Conservation (phyloP, 257 asterid genomes). For the Ajuga chamaepitys region DNA sequence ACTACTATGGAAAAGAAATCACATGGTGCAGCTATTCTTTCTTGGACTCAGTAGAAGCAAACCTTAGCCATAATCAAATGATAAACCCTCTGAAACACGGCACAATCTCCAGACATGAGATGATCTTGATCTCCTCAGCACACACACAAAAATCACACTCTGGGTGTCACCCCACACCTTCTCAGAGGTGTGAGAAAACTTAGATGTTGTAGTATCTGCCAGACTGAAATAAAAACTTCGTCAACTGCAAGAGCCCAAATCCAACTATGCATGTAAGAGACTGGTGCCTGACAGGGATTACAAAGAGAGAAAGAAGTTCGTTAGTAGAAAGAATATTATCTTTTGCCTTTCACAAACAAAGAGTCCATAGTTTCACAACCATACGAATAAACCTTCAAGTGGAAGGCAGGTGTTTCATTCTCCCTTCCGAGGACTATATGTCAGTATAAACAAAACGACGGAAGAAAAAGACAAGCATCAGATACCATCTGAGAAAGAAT, state of each 20-base stretch:
- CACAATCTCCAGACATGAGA: conserved; percentile 94
- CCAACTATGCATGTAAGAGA: conserved; percentile 40
- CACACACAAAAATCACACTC: conserved; percentile 47
- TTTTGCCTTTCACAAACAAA: neutral
- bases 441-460: neutral
- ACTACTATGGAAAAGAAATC: conserved; percentile 22
- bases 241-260: conserved; percentile 33
- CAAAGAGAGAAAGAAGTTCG: neutral
- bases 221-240: conserved; percentile 70
- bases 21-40: conserved; percentile 20
- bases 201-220: conserved; percentile 71
- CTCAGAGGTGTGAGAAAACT: conserved; percentile 82
- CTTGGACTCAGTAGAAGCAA: conserved; percentile 25
- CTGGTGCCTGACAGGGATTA: conserved; percentile 43
- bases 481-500: neutral
- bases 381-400: neutral
- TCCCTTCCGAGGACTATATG: too few relatives aligned
- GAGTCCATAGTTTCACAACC: neutral
- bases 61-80: conserved; percentile 93
- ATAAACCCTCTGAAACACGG: conserved; percentile 81
- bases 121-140: conserved; percentile 74
- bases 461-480: neutral
- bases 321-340: conserved; percentile 14
- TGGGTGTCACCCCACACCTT: conserved; percentile 86
- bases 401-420: neutral